Percentiles rank a stretch among this genome's conserved stretches.
phyloP scores from a whole-genome alignment of 495 filamentous ascomycete species.

The Sphaerosporella brunnea region DNA sequence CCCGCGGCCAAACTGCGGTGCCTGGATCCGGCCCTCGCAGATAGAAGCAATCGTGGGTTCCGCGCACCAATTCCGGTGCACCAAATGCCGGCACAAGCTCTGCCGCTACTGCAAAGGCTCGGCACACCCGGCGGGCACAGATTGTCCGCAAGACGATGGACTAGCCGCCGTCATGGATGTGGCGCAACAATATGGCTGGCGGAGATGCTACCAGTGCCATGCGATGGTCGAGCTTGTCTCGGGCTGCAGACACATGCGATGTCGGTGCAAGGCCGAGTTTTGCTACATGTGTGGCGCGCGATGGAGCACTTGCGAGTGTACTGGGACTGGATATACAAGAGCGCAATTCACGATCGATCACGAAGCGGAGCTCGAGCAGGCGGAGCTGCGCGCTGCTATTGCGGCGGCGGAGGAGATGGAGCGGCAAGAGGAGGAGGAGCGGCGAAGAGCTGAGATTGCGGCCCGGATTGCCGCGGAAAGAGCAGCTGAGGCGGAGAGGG shows the following conservation, averaged over 20 bases:
- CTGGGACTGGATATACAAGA: neutral
- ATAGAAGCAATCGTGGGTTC: slow-evolving; percentile 32
- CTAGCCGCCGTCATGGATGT: slow-evolving; percentile 44
- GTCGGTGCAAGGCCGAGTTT: slow-evolving; percentile 59
- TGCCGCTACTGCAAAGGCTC: slow-evolving; percentile 49
- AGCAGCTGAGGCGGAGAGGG: neutral
- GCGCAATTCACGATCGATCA: neutral
- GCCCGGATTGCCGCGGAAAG: neutral
- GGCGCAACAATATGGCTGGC: slow-evolving; percentile 53
- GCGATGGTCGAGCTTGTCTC: slow-evolving; percentile 54
- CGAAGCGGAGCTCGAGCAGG: neutral
- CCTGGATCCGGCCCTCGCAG: slow-evolving; percentile 50
- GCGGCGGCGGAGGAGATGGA: slow-evolving; percentile 1
- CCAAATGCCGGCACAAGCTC: slow-evolving; percentile 45
- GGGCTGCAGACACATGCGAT: slow-evolving; percentile 57
- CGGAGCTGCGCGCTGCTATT: neutral
- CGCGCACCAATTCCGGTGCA: slow-evolving; percentile 34
- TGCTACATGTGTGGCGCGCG: slow-evolving; percentile 59
- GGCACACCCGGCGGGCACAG: slow-evolving; percentile 41
- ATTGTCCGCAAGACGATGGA: slow-evolving; percentile 54
- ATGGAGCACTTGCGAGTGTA: slow-evolving; percentile 49
- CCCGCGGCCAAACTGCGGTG: slow-evolving; percentile 45
- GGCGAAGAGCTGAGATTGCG: neutral
- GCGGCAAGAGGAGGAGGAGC: slow-evolving; percentile 3
- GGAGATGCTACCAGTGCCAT: slow-evolving; percentile 54